phyloP scores from a whole-genome alignment of 2,329 filamentous ascomycete genomes.

The Penicillium corylophilum region DNA sequence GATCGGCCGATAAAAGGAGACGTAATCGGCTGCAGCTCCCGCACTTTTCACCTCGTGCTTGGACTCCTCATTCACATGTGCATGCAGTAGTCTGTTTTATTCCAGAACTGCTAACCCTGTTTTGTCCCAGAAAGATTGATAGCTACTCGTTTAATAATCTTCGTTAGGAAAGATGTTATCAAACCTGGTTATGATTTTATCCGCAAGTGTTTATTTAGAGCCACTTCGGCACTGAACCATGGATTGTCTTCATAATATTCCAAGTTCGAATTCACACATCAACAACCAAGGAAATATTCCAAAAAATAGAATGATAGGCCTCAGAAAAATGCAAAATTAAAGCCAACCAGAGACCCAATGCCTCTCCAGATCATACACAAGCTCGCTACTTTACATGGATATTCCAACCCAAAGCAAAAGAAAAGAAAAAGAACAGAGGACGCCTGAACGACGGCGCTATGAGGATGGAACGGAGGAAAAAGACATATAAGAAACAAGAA shows the following conservation, averaged over 20 bases:
- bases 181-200: background rate
- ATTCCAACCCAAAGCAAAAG: slow-evolving; percentile 6
- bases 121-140: background rate
- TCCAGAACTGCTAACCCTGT: background rate
- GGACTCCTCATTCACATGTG: background rate
- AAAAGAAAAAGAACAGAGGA: slow-evolving; percentile 2
- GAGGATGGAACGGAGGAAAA: slow-evolving; percentile 9
- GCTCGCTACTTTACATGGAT: slow-evolving; percentile 20
- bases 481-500: slow-evolving; percentile 6
- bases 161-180: background rate
- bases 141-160: background rate
- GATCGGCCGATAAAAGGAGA: background rate
- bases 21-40: slow-evolving; percentile 8
- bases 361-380: slow-evolving; percentile 13
- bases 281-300: background rate
- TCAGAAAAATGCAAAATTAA: background rate
- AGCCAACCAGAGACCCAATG: background rate
- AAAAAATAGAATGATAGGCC: background rate
- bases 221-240: background rate
- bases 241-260: background rate
- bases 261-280: background rate
- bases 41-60: background rate
- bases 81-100: background rate
- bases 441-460: slow-evolving; percentile 19
- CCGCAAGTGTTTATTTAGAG: background rate